Evolutionary conservation across 345 rosid species (phyloP).

Genomic region (Ceriops zippeliana): DNA sequence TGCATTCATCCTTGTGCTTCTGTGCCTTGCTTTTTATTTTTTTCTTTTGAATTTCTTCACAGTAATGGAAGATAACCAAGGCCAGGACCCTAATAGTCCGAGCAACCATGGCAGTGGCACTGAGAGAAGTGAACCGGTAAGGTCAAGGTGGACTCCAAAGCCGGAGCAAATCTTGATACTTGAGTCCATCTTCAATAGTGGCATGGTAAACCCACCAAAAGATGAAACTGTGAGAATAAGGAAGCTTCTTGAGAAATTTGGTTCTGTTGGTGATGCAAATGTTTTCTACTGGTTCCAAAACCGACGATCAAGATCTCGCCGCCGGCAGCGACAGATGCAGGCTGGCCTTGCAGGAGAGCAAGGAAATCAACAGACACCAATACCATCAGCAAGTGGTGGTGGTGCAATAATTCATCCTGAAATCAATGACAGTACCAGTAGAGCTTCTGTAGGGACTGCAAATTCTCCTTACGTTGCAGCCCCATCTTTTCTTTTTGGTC

Average conservation of each 20-base stretch:
- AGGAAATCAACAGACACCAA: slow-evolving; percentile 12
- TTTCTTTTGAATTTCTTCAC: background rate
- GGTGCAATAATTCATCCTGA: slow-evolving; percentile 33
- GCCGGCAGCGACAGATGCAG: slow-evolving; percentile 92
- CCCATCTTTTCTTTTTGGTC: slow-evolving; percentile 35
- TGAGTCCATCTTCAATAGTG: slow-evolving; percentile 97
- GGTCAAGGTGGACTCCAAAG: slow-evolving; percentile 98
- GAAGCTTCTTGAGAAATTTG: slow-evolving; percentile 86
- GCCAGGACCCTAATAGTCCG: slow-evolving; percentile 43
- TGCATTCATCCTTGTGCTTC: slow-evolving; percentile 31
- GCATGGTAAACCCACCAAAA: slow-evolving; percentile 97
- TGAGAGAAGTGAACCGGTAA: slow-evolving; percentile 62
- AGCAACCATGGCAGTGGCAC: slow-evolving; percentile 23
- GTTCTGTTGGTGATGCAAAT: slow-evolving; percentile 91
- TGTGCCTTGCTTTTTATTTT: slow-evolving; percentile 7
- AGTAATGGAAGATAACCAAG: slow-evolving; percentile 65
- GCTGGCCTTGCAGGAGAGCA: slow-evolving; percentile 54
- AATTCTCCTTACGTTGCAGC: slow-evolving; percentile 30
- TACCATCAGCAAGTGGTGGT: slow-evolving; percentile 9
- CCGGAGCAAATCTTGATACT: slow-evolving; percentile 97
- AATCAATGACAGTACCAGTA: slow-evolving; percentile 16
- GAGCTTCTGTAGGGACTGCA: slow-evolving; percentile 7
- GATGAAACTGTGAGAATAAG: slow-evolving; percentile 90
- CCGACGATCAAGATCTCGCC: slow-evolving; percentile 90
- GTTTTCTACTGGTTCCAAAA: slow-evolving; percentile 99